Percentiles rank a stretch among this genome's conserved stretches.
Conservation (phyloP, 2,329 filamentous ascomycete species). For the Colletotrichum sp. region DNA sequence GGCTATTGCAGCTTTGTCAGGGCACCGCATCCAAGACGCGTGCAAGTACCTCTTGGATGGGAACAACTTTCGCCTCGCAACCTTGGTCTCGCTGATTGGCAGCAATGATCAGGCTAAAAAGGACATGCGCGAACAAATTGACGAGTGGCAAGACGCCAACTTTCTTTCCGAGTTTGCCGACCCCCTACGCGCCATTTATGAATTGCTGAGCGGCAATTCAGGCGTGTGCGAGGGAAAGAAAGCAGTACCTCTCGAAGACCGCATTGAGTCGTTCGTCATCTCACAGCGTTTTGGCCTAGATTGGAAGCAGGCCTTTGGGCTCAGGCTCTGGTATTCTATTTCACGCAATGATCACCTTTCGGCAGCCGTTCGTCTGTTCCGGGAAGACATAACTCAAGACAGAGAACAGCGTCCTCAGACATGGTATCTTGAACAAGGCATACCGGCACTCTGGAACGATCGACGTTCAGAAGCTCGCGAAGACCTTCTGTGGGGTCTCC, state of each 20-base stretch:
- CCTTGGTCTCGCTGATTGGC: constrained; percentile 82
- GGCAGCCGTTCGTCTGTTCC: constrained; percentile 75
- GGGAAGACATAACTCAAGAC: constrained; percentile 73
- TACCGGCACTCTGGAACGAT: constrained; percentile 66
- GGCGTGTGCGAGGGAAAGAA: constrained; percentile 81
- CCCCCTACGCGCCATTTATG: constrained; percentile 84
- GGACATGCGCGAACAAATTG: constrained; percentile 81
- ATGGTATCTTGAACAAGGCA: constrained; percentile 69
- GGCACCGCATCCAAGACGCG: constrained; percentile 80
- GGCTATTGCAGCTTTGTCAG: constrained; percentile 80
- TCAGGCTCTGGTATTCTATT: constrained; percentile 89
- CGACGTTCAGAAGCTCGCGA: constrained; percentile 63
- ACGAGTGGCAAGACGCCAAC: constrained; percentile 83
- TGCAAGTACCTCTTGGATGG: constrained; percentile 79
- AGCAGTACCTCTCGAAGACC: constrained; percentile 77
- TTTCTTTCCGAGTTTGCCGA: constrained; percentile 88
- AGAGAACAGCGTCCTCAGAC: constrained; percentile 76
- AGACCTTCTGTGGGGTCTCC: constrained; percentile 85
- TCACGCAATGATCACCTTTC: constrained; percentile 72
- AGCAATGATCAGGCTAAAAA: constrained; percentile 71
- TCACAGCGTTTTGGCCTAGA: constrained; percentile 84
- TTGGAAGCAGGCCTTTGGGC: constrained; percentile 92
- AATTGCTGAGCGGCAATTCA: constrained; percentile 87
- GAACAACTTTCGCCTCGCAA: constrained; percentile 83
- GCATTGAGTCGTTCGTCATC: constrained; percentile 79